Evolutionary conservation across 1,139 yeast genomes (phyloP).

Genomic region (Taphrina sp.): DNA sequence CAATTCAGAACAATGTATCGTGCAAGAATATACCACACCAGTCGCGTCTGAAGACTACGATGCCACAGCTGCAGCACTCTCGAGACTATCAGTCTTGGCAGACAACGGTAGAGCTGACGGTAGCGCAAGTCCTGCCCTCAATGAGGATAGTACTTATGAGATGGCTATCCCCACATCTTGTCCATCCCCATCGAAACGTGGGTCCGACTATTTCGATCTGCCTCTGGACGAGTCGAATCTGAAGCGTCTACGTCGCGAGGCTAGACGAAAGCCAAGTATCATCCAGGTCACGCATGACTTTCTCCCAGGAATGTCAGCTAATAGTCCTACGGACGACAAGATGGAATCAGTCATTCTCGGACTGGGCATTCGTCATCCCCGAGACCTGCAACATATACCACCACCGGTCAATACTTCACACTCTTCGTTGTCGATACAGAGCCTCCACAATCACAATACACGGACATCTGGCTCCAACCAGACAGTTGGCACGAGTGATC

Average conservation of each 20-base stretch:
- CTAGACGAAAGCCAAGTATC: background rate
- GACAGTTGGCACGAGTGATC: background rate
- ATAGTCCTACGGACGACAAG: background rate
- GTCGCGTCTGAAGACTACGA: slow-evolving; percentile 12
- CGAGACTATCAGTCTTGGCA: slow-evolving; percentile 21
- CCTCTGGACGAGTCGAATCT: background rate
- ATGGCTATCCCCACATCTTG: slow-evolving; percentile 15
- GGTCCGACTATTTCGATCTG: slow-evolving; percentile 18
- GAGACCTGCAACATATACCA: background rate
- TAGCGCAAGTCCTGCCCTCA: slow-evolving; percentile 11
- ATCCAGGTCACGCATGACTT: background rate
- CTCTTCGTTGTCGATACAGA: background rate
- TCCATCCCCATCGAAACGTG: slow-evolving; percentile 26
- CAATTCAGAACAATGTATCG: too few relatives aligned
- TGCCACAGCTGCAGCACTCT: slow-evolving; percentile 29
- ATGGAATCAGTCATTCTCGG: background rate
- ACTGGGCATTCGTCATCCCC: background rate
- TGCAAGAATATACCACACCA: slow-evolving; percentile 1
- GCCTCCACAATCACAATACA: too few relatives aligned
- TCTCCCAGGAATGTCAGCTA: background rate
- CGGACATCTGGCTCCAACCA: background rate
- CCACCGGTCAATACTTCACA: background rate
- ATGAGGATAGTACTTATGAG: slow-evolving; percentile 19
- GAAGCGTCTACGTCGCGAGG: slow-evolving; percentile 22
- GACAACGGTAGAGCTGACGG: slow-evolving; percentile 9